Evolutionary conservation across 1,139 yeast genomes (phyloP).

Genomic region (Geotrichum fermentans): DNA sequence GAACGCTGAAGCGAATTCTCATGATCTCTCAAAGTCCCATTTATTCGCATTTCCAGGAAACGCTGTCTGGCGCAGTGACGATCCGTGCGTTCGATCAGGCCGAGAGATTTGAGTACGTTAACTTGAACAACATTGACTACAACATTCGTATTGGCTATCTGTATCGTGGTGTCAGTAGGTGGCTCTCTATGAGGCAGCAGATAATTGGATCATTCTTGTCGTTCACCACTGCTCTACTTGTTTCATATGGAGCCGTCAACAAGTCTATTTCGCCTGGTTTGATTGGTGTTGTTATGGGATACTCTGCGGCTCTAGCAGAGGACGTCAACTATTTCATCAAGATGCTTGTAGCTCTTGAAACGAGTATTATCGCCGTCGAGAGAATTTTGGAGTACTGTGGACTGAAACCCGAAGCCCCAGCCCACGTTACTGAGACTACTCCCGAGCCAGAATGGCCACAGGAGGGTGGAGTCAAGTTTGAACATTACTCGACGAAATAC

Average conservation of each 20-base stretch:
- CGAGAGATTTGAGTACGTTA: slow-evolving; percentile 50
- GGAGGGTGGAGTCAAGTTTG: slow-evolving; percentile 52
- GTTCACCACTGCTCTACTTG: slow-evolving; percentile 49
- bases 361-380: slow-evolving; percentile 71
- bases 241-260: slow-evolving; percentile 51
- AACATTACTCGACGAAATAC: slow-evolving; percentile 61
- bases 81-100: slow-evolving; percentile 55
- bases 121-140: slow-evolving; percentile 57
- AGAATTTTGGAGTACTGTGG: slow-evolving; percentile 67
- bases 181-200: slow-evolving; percentile 69
- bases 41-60: slow-evolving; percentile 73
- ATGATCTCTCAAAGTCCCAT: slow-evolving; percentile 75
- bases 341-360: slow-evolving; percentile 67
- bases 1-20: slow-evolving; percentile 76
- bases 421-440: slow-evolving; percentile 36
- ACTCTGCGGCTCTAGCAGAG: slow-evolving; percentile 60
- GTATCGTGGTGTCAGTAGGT: slow-evolving; percentile 57
- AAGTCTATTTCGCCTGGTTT: slow-evolving; percentile 56
- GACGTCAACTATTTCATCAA: slow-evolving; percentile 59
- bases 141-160: slow-evolving; percentile 57
- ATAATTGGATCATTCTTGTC: slow-evolving; percentile 62
- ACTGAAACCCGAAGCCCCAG: slow-evolving; percentile 55
- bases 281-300: slow-evolving; percentile 70
- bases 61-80: slow-evolving; percentile 65
- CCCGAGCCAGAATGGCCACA: slow-evolving; percentile 59